phyloP scores from a whole-genome alignment of 768 basidiomycete genomes.

The Lactarius vividus region DNA sequence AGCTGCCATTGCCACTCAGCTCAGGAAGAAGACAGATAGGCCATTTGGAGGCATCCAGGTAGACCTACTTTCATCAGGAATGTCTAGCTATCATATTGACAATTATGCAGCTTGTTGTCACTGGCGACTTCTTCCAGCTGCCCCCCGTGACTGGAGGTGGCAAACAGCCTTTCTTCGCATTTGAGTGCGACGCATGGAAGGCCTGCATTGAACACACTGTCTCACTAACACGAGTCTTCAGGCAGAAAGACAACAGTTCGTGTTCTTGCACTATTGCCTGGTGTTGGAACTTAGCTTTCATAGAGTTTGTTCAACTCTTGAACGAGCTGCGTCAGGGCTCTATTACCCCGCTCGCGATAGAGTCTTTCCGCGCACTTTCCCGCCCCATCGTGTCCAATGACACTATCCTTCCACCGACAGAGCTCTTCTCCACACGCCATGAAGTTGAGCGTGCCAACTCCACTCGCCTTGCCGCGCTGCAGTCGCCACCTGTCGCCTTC shows the following conservation, averaged over 20 bases:
- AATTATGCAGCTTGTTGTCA: conserved; percentile 47
- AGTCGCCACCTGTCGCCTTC: conserved; percentile 44
- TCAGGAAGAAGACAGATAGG: conserved; percentile 47
- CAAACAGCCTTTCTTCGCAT: conserved; percentile 53
- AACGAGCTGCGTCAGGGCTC: conserved; percentile 70
- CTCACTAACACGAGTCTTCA: conserved; percentile 67
- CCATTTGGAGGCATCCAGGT: conserved; percentile 73
- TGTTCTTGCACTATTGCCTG: neutral
- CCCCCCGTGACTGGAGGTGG: conserved; percentile 53
- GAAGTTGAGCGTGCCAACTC: conserved; percentile 69
- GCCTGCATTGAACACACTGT: conserved; percentile 58
- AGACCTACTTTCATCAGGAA: conserved; percentile 30
- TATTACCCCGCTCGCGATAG: conserved; percentile 46
- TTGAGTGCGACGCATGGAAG: conserved; percentile 60
- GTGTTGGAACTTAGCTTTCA: neutral
- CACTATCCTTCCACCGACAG: conserved; percentile 42
- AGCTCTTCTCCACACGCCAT: conserved; percentile 61
- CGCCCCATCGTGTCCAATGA: conserved; percentile 35
- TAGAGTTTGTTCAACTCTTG: conserved; percentile 69
- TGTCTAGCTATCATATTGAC: conserved; percentile 30
- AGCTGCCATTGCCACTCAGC: conserved; percentile 46
- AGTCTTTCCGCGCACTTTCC: conserved; percentile 47
- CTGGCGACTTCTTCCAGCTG: conserved; percentile 68
- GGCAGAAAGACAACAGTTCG: conserved; percentile 70
- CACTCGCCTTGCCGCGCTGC: conserved; percentile 49